phyloP scores from a whole-genome alignment of 441 rosid genomes.

The Populus hybrid region DNA sequence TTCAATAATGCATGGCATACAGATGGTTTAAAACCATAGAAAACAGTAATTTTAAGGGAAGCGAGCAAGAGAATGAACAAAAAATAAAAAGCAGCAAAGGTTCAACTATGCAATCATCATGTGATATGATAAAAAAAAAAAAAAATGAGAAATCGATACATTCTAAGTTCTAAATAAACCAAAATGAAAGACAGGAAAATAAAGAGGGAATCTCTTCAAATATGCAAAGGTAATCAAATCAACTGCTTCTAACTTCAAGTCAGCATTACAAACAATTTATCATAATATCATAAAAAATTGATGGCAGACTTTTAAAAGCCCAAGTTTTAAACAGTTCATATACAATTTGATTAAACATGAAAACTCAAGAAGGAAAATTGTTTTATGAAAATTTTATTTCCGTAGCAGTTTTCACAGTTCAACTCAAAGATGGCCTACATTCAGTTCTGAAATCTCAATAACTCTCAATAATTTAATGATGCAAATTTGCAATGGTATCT shows the following conservation, averaged over 20 bases:
- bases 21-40: background rate
- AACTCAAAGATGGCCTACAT: background rate
- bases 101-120: background rate
- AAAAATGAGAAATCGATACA: background rate
- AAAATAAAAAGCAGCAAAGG: background rate
- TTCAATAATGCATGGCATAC: constrained; percentile 4
- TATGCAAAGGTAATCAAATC: too few relatives aligned
- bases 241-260: too few relatives aligned
- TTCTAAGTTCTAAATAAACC: background rate
- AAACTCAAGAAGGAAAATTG: background rate
- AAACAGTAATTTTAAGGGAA: background rate
- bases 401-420: background rate
- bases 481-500: too few relatives aligned
- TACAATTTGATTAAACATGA: too few relatives aligned
- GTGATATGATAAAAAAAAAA: too few relatives aligned
- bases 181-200: background rate
- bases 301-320: too few relatives aligned
- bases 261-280: too few relatives aligned
- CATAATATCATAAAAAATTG: too few relatives aligned
- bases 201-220: too few relatives aligned
- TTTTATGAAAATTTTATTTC: background rate
- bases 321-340: too few relatives aligned
- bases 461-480: background rate
- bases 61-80: background rate
- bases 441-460: too few relatives aligned